A percentile compares a stretch with the other conserved stretches of the same genome.
These are phyloP conservation scores for Lactarius indigo DNA, from an alignment of 768 basidiomycete genomes.

Conservation along the genomic window DNA sequence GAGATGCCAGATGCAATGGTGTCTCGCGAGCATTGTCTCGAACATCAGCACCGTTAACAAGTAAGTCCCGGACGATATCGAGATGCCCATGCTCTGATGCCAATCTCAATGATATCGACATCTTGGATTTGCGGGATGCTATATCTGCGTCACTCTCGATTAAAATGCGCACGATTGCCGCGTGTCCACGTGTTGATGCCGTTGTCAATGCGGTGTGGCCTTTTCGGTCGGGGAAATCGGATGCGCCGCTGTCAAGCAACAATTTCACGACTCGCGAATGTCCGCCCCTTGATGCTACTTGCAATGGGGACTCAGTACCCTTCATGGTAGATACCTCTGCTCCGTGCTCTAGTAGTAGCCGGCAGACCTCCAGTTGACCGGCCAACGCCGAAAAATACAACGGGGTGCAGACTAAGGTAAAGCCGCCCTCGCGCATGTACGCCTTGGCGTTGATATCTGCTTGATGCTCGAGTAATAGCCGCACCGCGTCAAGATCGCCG, in stretches of 20 bases:
- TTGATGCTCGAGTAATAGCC: not conserved
- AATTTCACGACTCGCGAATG: not conserved
- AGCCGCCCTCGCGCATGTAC: no score
- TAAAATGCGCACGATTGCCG: not conserved
- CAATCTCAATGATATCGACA: no score
- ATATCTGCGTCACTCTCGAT: not conserved
- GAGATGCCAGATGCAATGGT: not conserved
- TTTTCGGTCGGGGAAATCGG: no score
- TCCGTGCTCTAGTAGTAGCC: not conserved
- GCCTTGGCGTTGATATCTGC: no score
- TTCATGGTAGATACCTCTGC: not conserved
- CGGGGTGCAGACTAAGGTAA: no score
- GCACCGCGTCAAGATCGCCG: not conserved
- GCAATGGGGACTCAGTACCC: conserved; percentile 6
- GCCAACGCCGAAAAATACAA: no score
- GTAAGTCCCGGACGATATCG: not conserved
- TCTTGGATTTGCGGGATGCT: no score
- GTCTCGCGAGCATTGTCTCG: no score
- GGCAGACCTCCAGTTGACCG: not conserved
- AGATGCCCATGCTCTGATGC: not conserved
- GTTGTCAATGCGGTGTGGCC: not conserved
- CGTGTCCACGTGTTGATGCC: not conserved
- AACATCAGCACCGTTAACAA: no score
- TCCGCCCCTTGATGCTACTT: not conserved
- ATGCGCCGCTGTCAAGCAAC: not conserved